phyloP scores from a whole-genome alignment of 805 yeast species.

The Suhomyces vadensis region DNA sequence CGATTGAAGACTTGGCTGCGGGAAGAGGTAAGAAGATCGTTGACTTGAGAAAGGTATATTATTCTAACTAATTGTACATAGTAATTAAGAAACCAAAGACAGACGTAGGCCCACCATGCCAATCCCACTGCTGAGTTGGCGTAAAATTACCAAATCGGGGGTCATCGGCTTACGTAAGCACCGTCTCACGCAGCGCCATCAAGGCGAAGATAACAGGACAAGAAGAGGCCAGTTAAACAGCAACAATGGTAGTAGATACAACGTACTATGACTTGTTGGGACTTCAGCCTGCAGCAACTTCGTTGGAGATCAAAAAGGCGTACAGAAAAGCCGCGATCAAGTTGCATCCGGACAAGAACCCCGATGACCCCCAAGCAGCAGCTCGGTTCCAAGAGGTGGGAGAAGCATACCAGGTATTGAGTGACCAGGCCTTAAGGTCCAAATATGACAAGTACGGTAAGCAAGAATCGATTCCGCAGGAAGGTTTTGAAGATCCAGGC shows the following conservation, averaged over 20 bases:
- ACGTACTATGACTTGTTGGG: conserved; percentile 43
- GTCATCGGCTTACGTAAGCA: conserved; percentile 1
- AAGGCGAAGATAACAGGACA: not conserved
- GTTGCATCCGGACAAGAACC: conserved; percentile 48
- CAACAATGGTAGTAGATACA: conserved; percentile 45
- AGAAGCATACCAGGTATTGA: conserved; percentile 78
- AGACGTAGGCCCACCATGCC: too few relatives aligned
- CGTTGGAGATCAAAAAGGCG: conserved; percentile 46
- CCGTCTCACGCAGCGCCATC: not conserved
- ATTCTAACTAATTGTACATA: conserved; percentile 38
- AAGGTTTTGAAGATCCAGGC: conserved; percentile 66
- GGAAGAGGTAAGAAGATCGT: conserved; percentile 94
- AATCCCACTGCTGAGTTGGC: too few relatives aligned
- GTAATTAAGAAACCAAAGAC: not conserved
- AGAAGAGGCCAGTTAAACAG: not conserved
- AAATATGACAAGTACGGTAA: conserved; percentile 77
- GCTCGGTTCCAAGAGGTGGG: conserved; percentile 48
- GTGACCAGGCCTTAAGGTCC: conserved; percentile 61
- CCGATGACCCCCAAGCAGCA: conserved; percentile 47
- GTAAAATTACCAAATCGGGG: too few relatives aligned
- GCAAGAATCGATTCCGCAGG: conserved; percentile 67
- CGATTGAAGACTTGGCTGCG: conserved; percentile 84
- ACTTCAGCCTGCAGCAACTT: conserved; percentile 36
- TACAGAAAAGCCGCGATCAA: conserved; percentile 46
- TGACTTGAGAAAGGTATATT: conserved; percentile 88